Base-by-base conservation (phyloP, 805 yeast species). In the Starmerella roubikii region DNA sequence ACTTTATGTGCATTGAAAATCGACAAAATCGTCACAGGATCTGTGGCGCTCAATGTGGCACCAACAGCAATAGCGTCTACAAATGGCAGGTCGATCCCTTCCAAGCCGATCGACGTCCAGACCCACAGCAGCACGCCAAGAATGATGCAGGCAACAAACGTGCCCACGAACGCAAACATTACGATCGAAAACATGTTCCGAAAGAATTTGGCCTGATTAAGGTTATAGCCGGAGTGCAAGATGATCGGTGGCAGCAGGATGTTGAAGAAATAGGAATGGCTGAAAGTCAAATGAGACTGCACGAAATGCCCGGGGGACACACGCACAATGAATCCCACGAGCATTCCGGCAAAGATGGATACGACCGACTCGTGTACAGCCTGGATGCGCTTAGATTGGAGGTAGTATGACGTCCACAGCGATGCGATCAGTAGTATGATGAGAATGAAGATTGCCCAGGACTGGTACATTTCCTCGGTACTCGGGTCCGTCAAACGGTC, bases 51-150 rank as follows among this genome's bases (percentile, higher is more conserved):
- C 32, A 91, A 69, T 0, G 98, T 88, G 2, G 99, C 98, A 19
- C 98, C 99, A 15, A 91, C 94, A 0, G 95, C 88, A 40, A 91
- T 67, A 0, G 97, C 95, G 58, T 88, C 96, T n/a, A 91, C 94
- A 61, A 88, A 85, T 37, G 94, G 88, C 39, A 91, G 74, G 46
- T 76, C 64, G 29, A 91, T 73, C 30, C 88, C 83, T 54, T 91
- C 99, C 17, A 93, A 60, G 1, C 98, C 97, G 51, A 91, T 57
- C 6, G 83, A 72, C 0, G 98, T 83, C 93, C 96, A 91, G 19
- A 86, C 65, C 55, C 73, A 91, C 37, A 91, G 59, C 26, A 91
- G 78, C 3, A 76, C 65, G n/a, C 98, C 99, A 29, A 91, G 62
- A 1, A 91, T 96, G 39, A 84, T 68, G 0, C 97, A 82, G 28